Conservation (phyloP, 352 stramenopile species). For the Pythium sp. region DNA sequence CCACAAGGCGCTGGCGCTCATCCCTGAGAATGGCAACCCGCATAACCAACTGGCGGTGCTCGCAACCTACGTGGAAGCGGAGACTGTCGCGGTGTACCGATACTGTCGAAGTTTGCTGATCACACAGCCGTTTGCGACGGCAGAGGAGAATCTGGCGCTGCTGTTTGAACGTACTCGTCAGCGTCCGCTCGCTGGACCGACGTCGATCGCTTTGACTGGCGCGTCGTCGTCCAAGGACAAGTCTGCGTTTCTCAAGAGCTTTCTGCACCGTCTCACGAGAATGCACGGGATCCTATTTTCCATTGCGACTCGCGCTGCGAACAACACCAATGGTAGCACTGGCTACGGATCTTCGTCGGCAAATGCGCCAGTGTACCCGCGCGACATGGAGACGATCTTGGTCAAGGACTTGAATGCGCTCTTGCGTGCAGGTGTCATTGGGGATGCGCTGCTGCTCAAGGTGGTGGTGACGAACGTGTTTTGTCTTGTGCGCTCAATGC, state of each 20-base stretch:
- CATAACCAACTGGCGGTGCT: slow-evolving; percentile 86
- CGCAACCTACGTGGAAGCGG: slow-evolving; percentile 84
- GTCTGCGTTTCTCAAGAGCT: slow-evolving; percentile 83
- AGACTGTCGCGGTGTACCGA: slow-evolving; percentile 89
- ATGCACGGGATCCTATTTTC: slow-evolving; percentile 86
- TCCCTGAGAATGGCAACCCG: slow-evolving; percentile 80
- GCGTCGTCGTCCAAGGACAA: slow-evolving; percentile 69
- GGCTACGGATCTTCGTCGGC: slow-evolving; percentile 10
- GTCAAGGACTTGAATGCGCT: slow-evolving; percentile 59
- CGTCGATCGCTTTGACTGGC: slow-evolving; percentile 28
- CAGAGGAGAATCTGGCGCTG: slow-evolving; percentile 85
- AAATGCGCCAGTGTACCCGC: slow-evolving; percentile 35
- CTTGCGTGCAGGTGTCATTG: slow-evolving; percentile 52
- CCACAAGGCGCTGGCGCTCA: slow-evolving; percentile 58
- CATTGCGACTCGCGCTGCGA: slow-evolving; percentile 26
- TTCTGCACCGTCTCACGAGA: slow-evolving; percentile 79
- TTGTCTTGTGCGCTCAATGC: slow-evolving; percentile 43
- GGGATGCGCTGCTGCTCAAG: slow-evolving; percentile 79
- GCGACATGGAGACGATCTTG: slow-evolving; percentile 66
- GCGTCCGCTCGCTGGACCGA: slow-evolving; percentile 44
- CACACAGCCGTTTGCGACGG: slow-evolving; percentile 81
- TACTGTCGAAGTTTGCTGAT: slow-evolving; percentile 88
- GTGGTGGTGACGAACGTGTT: slow-evolving; percentile 80
- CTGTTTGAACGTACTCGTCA: slow-evolving; percentile 89
- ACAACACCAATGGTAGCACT: slow-evolving; percentile 5